A percentile compares a stretch with the other conserved stretches of the same genome.
These are phyloP conservation scores for Agastache rugosa DNA, from an alignment of 257 asterid species.

Conservation along the genomic window DNA sequence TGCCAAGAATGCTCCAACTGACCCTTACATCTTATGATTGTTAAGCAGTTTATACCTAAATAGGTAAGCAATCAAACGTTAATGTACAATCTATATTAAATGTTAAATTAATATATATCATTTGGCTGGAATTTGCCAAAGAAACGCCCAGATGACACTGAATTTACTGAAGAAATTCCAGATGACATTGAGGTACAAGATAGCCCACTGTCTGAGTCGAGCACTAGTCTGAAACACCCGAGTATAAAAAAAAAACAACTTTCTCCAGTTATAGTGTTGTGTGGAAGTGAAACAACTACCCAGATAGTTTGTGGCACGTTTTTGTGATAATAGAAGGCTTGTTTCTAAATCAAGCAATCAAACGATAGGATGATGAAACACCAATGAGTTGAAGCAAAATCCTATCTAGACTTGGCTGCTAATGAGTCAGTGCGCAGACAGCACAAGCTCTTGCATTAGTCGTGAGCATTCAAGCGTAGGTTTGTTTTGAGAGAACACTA, in stretches of 20 bases:
- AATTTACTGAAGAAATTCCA: too few species aligned
- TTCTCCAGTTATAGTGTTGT: background rate
- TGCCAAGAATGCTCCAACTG: background rate
- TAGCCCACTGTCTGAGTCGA: background rate
- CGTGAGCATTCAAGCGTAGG: background rate
- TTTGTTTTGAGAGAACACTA: background rate
- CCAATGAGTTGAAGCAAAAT: background rate
- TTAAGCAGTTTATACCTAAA: too few species aligned
- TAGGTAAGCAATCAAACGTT: too few species aligned
- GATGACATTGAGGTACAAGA: background rate
- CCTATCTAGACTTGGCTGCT: background rate
- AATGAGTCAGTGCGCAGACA: background rate
- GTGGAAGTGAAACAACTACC: background rate
- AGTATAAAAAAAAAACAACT: background rate
- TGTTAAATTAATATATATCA: background rate
- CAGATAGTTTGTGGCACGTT: background rate
- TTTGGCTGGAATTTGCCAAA: background rate
- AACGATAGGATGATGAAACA: conserved; percentile 20
- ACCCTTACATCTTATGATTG: background rate
- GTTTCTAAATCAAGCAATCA: background rate
- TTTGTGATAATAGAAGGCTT: background rate
- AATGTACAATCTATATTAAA: background rate
- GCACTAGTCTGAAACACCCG: background rate
- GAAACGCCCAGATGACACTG: background rate
- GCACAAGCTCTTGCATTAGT: conserved; percentile 9